Conservation (phyloP, 1,284 basidiomycete genomes). For the Xanthoconium separans region DNA sequence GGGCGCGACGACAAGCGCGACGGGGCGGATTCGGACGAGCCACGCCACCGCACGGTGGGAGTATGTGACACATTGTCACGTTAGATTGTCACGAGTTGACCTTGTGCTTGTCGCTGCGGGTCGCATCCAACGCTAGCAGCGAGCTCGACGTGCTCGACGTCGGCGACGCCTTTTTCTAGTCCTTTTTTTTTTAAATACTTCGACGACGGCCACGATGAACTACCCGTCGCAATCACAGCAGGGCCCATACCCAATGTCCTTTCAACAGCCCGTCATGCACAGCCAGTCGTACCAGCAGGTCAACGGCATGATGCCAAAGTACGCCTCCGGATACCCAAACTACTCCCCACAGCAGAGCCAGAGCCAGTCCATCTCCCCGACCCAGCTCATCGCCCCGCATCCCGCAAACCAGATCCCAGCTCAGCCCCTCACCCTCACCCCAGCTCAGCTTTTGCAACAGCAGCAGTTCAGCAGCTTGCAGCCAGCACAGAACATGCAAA, state of each 20-base stretch:
- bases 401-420: slow-evolving; percentile 11
- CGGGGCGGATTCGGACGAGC: background rate
- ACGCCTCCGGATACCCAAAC: slow-evolving; percentile 15
- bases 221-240: slow-evolving; percentile 23
- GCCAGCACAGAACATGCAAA: background rate
- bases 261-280: slow-evolving; percentile 20
- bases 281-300: slow-evolving; percentile 15
- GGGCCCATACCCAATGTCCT: slow-evolving; percentile 26
- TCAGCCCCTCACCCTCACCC: slow-evolving; percentile 30
- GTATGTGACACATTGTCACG: slow-evolving; percentile 27
- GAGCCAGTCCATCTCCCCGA: slow-evolving; percentile 26
- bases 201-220: slow-evolving; percentile 22
- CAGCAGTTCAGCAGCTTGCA: slow-evolving; percentile 22
- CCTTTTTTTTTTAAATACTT: background rate
- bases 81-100: slow-evolving; percentile 20
- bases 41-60: background rate
- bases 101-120: slow-evolving; percentile 12
- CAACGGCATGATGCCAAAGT: slow-evolving; percentile 26
- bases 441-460: slow-evolving; percentile 32
- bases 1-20: background rate
- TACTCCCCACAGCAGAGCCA: slow-evolving; percentile 3
- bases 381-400: slow-evolving; percentile 25
- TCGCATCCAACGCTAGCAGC: slow-evolving; percentile 6
- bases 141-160: slow-evolving; percentile 6
- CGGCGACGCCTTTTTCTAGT: background rate